Evolutionary conservation across 208 protist species (phyloP).

Genomic region (Leishmania braziliensis): DNA sequence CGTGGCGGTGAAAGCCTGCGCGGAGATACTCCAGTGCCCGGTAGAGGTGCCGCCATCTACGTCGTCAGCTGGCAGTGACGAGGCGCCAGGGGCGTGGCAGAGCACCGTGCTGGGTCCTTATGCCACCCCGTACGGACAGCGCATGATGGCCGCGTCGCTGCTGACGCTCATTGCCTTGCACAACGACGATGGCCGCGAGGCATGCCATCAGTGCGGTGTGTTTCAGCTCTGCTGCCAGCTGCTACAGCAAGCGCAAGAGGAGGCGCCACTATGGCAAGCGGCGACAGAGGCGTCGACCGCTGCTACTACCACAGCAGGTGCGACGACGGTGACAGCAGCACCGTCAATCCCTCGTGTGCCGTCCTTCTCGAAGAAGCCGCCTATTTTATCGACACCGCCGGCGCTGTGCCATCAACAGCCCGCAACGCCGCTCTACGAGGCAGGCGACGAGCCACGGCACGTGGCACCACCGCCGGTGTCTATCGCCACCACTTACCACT

Average conservation of each 20-base stretch:
- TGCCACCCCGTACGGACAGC: constrained; percentile 60
- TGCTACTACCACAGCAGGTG: neutral
- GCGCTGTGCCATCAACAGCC: neutral
- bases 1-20: constrained; percentile 50
- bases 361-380: constrained; percentile 2
- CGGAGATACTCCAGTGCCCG: constrained; percentile 64
- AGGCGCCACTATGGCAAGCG: constrained; percentile 24
- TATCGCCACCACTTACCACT: constrained; percentile 38
- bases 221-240: constrained; percentile 76
- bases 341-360: constrained; percentile 8
- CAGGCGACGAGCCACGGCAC: constrained; percentile 1
- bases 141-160: constrained; percentile 63
- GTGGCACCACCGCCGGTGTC: constrained; percentile 17
- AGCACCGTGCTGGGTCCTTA: constrained; percentile 59
- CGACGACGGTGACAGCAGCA: neutral
- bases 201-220: constrained; percentile 48
- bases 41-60: constrained; percentile 34
- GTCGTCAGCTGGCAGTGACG: constrained; percentile 4
- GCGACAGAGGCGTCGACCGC: constrained; percentile 2
- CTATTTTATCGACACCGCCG: neutral
- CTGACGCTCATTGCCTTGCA: constrained; percentile 64
- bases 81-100: constrained; percentile 71
- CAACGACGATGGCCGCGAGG: constrained; percentile 46
- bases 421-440: neutral
- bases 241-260: constrained; percentile 33